phyloP scores from a whole-genome alignment of 257 asterid species.

The Salvia miltiorrhiza region DNA sequence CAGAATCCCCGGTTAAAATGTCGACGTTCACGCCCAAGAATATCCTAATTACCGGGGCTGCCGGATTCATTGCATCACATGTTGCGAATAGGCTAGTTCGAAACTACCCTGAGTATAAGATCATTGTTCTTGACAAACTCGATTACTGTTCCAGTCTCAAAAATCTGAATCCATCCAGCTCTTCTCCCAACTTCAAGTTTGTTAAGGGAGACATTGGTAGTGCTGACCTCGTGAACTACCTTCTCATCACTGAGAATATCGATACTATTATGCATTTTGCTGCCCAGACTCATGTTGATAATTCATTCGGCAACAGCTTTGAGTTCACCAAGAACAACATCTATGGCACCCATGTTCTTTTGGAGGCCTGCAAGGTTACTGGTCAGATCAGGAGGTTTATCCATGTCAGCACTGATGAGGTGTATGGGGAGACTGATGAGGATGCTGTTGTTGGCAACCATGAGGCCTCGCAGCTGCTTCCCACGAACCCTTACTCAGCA shows the following conservation, averaged over 20 bases:
- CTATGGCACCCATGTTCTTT: conserved; percentile 66
- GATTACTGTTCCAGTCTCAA: conserved; percentile 66
- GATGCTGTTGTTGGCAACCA: conserved; percentile 72
- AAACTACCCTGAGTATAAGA: conserved; percentile 57
- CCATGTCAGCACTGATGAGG: conserved; percentile 75
- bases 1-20: conserved; percentile 32
- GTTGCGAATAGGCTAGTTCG: conserved; percentile 67
- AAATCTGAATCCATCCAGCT: conserved; percentile 46
- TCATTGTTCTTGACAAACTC: conserved; percentile 69
- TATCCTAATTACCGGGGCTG: conserved; percentile 75
- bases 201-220: conserved; percentile 64
- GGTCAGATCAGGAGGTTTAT: conserved; percentile 63
- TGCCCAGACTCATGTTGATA: conserved; percentile 73
- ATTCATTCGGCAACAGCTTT: conserved; percentile 69
- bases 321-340: conserved; percentile 76
- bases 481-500: conserved; percentile 69
- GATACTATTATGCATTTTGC: conserved; percentile 79
- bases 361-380: conserved; percentile 69
- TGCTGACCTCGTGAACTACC: conserved; percentile 67
- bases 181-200: conserved; percentile 66
- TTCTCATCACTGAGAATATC: conserved; percentile 54
- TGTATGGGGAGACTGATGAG: conserved; percentile 68
- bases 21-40: conserved; percentile 49
- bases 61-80: conserved; percentile 73
- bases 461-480: conserved; percentile 67